A percentile compares a stretch with the other conserved stretches of the same genome.
Conservation (phyloP, 345 rosid genomes). For the Linum trigynum region DNA sequence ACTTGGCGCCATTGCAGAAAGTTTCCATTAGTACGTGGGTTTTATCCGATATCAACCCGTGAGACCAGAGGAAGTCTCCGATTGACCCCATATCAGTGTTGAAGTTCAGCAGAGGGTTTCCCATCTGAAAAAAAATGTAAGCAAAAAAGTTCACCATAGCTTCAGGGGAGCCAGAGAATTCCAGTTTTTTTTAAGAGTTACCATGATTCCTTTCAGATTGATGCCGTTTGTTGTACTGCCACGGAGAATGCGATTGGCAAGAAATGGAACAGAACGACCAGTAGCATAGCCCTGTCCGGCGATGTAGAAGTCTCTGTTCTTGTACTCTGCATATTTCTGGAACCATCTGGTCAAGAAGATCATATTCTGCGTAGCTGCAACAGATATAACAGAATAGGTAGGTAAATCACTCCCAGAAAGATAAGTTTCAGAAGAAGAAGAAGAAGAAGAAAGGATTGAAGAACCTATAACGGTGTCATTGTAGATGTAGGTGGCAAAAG, state of each 20-base stretch:
- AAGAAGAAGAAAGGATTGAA: background rate
- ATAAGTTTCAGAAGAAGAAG: background rate
- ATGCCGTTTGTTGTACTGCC: slow-evolving; percentile 58
- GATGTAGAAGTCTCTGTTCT: slow-evolving; percentile 75
- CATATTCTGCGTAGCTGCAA: slow-evolving; percentile 80
- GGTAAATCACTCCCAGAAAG: background rate
- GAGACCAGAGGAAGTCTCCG: slow-evolving; percentile 98
- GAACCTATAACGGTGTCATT: slow-evolving; percentile 6
- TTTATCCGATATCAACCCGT: slow-evolving; percentile 83
- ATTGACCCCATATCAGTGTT: slow-evolving; percentile 83
- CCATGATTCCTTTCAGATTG: slow-evolving; percentile 89
- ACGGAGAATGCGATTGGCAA: slow-evolving; percentile 73
- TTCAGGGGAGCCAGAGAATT: background rate
- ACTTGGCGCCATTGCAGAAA: slow-evolving; percentile 80
- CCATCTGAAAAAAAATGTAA: slow-evolving; percentile 44
- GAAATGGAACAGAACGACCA: slow-evolving; percentile 81
- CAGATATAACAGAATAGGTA: slow-evolving; percentile 22
- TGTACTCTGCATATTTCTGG: slow-evolving; percentile 77
- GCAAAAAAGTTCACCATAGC: background rate
- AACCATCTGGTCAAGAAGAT: slow-evolving; percentile 87
- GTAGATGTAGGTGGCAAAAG: slow-evolving; percentile 19
- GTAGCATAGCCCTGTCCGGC: slow-evolving; percentile 99
- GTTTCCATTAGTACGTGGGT: slow-evolving; percentile 81
- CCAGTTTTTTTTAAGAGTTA: slow-evolving; percentile 28
- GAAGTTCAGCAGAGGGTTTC: slow-evolving; percentile 86